These are phyloP conservation scores for Hortiboletus campestris DNA, from an alignment of 768 basidiomycete genomes.

Conservation along the genomic window DNA sequence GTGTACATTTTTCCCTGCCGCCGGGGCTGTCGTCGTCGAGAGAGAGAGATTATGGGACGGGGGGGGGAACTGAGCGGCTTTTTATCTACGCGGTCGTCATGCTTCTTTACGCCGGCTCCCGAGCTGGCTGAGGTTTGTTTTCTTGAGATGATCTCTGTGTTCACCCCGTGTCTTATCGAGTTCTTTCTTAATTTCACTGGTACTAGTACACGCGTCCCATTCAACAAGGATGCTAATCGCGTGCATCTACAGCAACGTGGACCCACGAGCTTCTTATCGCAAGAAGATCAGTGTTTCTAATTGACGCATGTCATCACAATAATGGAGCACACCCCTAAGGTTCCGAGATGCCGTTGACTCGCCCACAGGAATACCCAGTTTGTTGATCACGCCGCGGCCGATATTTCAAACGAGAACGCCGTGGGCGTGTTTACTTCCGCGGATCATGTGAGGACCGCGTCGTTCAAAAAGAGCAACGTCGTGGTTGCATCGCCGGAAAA, in stretches of 20 bases:
- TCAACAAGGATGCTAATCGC: background rate
- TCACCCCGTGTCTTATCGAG: conserved; percentile 7
- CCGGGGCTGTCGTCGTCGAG: background rate
- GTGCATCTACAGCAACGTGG: conserved; percentile 24
- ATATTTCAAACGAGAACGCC: conserved; percentile 5
- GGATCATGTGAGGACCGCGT: conserved; percentile 2
- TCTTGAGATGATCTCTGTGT: conserved; percentile 14
- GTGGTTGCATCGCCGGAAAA: conserved; percentile 11
- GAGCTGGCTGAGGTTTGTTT: background rate
- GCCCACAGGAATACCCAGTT: background rate
- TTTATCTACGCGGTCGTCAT: conserved; percentile 13
- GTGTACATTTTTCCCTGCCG: no score
- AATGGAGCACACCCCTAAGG: background rate
- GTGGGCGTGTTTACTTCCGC: conserved; percentile 5
- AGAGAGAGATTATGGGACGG: background rate
- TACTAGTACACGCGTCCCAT: background rate
- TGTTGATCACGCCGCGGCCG: background rate
- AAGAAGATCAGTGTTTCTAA: conserved; percentile 9
- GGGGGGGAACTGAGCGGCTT: background rate
- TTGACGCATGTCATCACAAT: background rate
- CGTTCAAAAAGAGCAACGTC: background rate
- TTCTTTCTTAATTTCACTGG: background rate
- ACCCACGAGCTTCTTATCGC: conserved; percentile 19
- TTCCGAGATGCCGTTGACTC: background rate
- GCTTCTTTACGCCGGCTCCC: conserved; percentile 5